Evolutionary conservation across 2,329 filamentous ascomycete genomes (phyloP), one percentile per base, ranked within the genome.

Genomic region (Blastomyces percursus): DNA sequence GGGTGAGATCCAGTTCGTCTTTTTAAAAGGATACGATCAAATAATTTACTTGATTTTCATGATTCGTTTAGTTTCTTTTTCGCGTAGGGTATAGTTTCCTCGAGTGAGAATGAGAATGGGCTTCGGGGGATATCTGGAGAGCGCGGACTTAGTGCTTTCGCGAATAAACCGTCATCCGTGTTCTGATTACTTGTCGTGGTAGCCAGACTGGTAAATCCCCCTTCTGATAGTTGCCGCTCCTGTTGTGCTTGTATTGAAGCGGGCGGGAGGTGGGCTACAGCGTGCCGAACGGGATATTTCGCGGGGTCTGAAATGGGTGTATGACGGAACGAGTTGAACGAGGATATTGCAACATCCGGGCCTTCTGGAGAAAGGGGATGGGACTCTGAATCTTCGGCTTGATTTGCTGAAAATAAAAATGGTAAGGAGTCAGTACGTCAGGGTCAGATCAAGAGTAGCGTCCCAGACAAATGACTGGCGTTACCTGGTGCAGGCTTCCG

Each of bases 81-180:
- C 32, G 62, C 64, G 66, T 68, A 71, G 62, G 61, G 69, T 65
- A 66, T 67, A 50, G 71, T 76, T 65, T 79, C 77, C 52, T 72
- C 69, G n/a, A 73, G 72, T 38, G 77, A 74, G 71, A 86, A 84
- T 3, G 82, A 84, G 71, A 96, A 96, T 0, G 91, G 91, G 71
- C 89, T 92, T 68, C 86, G 89, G 61, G 86, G 85, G 80, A 94
- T 91, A 68, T 95, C 91, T 0, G 91, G 91, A 69, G 89, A 92
- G 59, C 91, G 81, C 0, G 91, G 91, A 70, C 89, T 93, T 77
- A 96, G 85, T 1, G 90, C 91, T 60, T 96, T 82, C 0, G 91
- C 91, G 71, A 96, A 96, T 2, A 96, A 80, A 50, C 89, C 92
- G 63, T 96, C 91, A 50, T 87, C 84, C 6, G 68, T 65, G 73